Evolutionary conservation across 2,329 filamentous ascomycete species (phyloP).

Genomic region (Trichoderma atroviride): DNA sequence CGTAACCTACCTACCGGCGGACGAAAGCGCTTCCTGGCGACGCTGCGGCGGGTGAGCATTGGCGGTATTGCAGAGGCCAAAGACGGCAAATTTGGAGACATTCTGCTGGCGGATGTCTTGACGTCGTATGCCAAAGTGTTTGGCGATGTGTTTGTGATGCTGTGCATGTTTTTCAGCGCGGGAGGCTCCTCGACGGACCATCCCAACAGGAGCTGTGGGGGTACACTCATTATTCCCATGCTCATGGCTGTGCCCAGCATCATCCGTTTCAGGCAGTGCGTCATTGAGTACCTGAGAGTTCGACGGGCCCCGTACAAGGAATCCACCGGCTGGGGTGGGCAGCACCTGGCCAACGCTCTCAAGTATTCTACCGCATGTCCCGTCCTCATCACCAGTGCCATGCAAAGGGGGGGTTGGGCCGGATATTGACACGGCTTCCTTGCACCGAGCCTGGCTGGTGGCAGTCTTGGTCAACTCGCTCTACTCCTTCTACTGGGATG

Average conservation of each 20-base stretch:
- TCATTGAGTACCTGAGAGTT: constrained; percentile 83
- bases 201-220: constrained; percentile 82
- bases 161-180: constrained; percentile 86
- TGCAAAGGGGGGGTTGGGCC: constrained; percentile 66
- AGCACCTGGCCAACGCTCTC: constrained; percentile 88
- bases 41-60: constrained; percentile 75
- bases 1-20: constrained; percentile 69
- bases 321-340: constrained; percentile 72
- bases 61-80: constrained; percentile 84
- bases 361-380: constrained; percentile 97
- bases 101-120: constrained; percentile 88
- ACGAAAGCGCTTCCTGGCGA: constrained; percentile 73
- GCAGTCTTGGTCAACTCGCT: constrained; percentile 80
- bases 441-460: constrained; percentile 66
- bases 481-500: constrained; percentile 99
- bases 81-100: constrained; percentile 93
- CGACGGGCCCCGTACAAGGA: constrained; percentile 58
- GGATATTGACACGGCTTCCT: constrained; percentile 44
- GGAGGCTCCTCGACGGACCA: constrained; percentile 74
- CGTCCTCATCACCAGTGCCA: constrained; percentile 77
- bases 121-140: constrained; percentile 94
- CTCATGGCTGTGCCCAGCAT: constrained; percentile 81
- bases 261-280: constrained; percentile 87
- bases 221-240: constrained; percentile 76
- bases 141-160: constrained; percentile 82